Conservation (phyloP, 768 basidiomycete species). For the Boletus sensibilis region DNA sequence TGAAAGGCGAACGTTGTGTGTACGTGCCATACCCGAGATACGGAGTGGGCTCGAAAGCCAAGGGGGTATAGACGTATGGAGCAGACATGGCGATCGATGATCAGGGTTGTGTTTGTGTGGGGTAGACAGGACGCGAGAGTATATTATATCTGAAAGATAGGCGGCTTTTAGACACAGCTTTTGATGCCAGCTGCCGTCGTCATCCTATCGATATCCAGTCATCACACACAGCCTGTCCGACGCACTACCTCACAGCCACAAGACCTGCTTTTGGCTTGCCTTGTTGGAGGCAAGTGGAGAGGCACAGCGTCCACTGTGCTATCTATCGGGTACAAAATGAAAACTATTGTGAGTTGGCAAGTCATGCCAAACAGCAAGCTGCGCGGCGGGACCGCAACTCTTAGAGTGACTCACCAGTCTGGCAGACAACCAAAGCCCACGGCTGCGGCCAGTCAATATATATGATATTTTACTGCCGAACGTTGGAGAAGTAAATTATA, state of each 20-base stretch:
- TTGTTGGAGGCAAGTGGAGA: not conserved
- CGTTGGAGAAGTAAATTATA: not conserved
- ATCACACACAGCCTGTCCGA: constrained; percentile 14
- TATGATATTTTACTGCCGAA: not conserved
- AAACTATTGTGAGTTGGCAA: not conserved
- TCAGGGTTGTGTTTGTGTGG: not conserved
- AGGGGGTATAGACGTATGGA: constrained; percentile 45
- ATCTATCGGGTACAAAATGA: not conserved
- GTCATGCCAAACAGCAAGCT: not conserved
- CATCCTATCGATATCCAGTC: not conserved
- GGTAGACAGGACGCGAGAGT: not conserved
- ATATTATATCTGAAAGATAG: constrained; percentile 22
- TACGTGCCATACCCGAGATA: constrained; percentile 34
- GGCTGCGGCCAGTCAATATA: not conserved
- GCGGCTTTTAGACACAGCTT: constrained; percentile 14
- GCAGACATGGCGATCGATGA: constrained; percentile 34
- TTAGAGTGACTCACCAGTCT: not conserved
- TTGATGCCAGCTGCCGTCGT: not conserved
- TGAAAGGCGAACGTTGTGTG: constrained; percentile 43
- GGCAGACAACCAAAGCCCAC: not conserved
- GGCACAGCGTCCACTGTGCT: not conserved
- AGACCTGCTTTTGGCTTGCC: not conserved
- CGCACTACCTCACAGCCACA: constrained; percentile 24
- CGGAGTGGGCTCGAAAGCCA: constrained; percentile 35
- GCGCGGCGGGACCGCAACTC: not conserved